Percentiles rank a stretch among this genome's conserved stretches.
These are phyloP conservation scores for Podaxis mareebaensis DNA, from an alignment of 768 basidiomycete genomes.

Conservation along the genomic window DNA sequence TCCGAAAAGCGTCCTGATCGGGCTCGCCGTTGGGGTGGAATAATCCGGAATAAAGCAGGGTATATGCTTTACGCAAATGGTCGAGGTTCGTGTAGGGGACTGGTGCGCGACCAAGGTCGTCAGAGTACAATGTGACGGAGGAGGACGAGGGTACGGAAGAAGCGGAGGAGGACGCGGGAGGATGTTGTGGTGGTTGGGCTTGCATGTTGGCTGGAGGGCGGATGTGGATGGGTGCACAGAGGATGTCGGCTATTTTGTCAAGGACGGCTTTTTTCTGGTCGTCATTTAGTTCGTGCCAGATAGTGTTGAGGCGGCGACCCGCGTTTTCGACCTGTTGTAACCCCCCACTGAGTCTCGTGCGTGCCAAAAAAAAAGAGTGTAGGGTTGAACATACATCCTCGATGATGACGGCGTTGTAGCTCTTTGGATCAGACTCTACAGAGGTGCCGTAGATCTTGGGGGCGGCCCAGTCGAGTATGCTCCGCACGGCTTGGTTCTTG, in stretches of 20 bases:
- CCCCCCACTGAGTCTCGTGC: background rate
- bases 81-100: conserved; percentile 8
- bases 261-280: conserved; percentile 13
- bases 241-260: conserved; percentile 14
- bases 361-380: background rate
- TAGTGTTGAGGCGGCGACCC: background rate
- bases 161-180: background rate
- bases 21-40: conserved; percentile 15
- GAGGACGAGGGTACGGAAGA: conserved; percentile 8
- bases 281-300: conserved; percentile 1
- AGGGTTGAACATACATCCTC: conserved; percentile 9
- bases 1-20: conserved; percentile 1
- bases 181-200: background rate
- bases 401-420: conserved; percentile 13
- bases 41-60: conserved; percentile 8
- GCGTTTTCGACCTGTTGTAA: conserved; percentile 5
- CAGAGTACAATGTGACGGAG: background rate
- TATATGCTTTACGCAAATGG: conserved; percentile 11
- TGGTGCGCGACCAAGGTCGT: background rate
- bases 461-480: conserved; percentile 15
- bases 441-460: conserved; percentile 16
- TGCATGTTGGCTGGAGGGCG: conserved; percentile 8
- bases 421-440: conserved; percentile 4
- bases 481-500: conserved; percentile 7
- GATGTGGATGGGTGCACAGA: conserved; percentile 13